Evolutionary conservation across 768 basidiomycete species (phyloP), one percentile per base, ranked within the genome.

Genomic region (Trametes meyenii): DNA sequence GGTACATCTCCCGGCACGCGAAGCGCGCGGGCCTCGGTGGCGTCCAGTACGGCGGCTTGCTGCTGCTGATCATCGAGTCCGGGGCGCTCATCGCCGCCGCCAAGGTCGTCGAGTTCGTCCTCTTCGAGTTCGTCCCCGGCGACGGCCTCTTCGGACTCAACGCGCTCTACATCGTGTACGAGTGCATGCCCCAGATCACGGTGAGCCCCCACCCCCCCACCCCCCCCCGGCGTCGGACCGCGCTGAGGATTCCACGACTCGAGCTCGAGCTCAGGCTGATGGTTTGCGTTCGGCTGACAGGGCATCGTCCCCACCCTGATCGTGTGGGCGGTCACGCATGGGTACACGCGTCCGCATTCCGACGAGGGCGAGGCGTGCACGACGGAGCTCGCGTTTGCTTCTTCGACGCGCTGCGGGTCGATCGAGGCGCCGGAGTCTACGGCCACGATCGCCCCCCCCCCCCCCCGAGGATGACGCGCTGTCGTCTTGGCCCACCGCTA

Each of bases 181-280:
- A 64, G 36, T 44, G 33, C 29, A 61, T 64, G 55, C 63, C 63
- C 12, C 63, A 64, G 24, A 53, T 64, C 63, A 64, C 52, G 2
- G 61, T 62, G 38, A 43, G 61, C 50, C 5, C 16, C 46, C 24
- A 5, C 8, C 33, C n/a, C n/a, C n/a, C n/a, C n/a, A n/a, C n/a
- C n/a, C n/a, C n/a, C n/a, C n/a, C n/a, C n/a, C n/a, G n/a, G n/a
- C n/a, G n/a, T n/a, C n/a, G n/a, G n/a, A n/a, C n/a, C n/a, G n/a
- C n/a, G n/a, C n/a, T n/a, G n/a, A n/a, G n/a, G n/a, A n/a, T n/a
- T n/a, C n/a, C n/a, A n/a, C n/a, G n/a, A n/a, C n/a, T n/a, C n/a
- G n/a, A n/a, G n/a, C n/a, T n/a, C n/a, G 2, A 19, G 16, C 29
- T 29, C 21, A n/a, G n/a, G n/a, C n/a, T 56, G 19, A 17, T 19